Percentiles rank a stretch among this genome's conserved stretches.
phyloP scores from a whole-genome alignment of 2,329 filamentous ascomycete species.

The Aureobasidium musti region DNA sequence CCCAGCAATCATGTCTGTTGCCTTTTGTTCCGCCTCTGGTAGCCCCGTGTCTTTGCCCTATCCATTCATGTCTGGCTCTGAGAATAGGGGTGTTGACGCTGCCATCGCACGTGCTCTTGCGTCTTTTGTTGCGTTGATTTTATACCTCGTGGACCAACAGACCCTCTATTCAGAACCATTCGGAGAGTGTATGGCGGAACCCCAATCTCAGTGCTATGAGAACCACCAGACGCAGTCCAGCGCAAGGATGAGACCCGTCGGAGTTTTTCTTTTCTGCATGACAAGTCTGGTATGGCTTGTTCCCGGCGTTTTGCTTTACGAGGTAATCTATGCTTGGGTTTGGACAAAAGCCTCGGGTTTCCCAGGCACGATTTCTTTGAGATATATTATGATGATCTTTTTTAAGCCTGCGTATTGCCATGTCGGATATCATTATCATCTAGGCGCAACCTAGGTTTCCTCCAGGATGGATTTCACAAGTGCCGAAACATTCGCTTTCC shows the following conservation, averaged over 20 bases:
- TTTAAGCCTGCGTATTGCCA: not conserved
- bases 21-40: not conserved
- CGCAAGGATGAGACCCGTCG: not conserved
- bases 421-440: not conserved
- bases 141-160: not conserved
- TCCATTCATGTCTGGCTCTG: not conserved
- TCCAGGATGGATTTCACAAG: not conserved
- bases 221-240: not conserved
- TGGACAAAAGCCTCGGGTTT: not conserved
- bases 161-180: not conserved
- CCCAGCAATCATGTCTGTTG: not conserved
- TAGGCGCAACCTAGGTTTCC: not conserved
- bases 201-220: not conserved
- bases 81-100: not conserved
- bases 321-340: constrained; percentile 13
- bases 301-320: constrained; percentile 17
- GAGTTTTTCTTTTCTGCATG: constrained; percentile 17
- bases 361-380: constrained; percentile 18
- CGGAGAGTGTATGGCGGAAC: not conserved
- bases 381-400: constrained; percentile 5
- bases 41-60: not conserved
- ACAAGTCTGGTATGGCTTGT: constrained; percentile 13
- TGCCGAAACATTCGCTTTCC: not conserved
- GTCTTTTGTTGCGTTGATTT: not conserved
- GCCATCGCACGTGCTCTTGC: not conserved